A percentile compares a stretch with the other conserved stretches of the same genome.
Evolutionary conservation across 2,329 filamentous ascomycete species (phyloP).

Genomic region (Gremmenia infestans): DNA sequence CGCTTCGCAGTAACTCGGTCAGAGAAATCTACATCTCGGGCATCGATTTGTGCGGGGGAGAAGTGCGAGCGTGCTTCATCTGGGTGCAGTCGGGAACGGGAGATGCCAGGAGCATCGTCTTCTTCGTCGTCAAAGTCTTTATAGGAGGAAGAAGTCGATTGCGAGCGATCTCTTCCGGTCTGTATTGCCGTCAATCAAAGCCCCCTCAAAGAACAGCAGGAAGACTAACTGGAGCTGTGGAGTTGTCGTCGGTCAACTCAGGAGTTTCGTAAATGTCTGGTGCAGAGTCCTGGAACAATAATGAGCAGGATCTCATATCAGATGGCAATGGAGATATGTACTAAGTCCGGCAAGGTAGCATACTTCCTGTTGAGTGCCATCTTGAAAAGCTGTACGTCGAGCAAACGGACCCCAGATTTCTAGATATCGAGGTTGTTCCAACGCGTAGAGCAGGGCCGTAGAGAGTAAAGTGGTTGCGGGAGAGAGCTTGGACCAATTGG

Average conservation of each 20-base stretch:
- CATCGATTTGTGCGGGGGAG: slow-evolving; percentile 68
- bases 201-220: not conserved
- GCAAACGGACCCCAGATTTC: not conserved
- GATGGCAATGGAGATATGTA: slow-evolving; percentile 34
- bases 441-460: not conserved
- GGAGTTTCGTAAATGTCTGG: slow-evolving; percentile 97
- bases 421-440: not conserved
- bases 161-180: slow-evolving; percentile 44
- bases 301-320: not conserved
- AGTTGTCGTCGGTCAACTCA: slow-evolving; percentile 84
- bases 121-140: slow-evolving; percentile 60
- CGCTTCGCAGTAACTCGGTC: slow-evolving; percentile 80
- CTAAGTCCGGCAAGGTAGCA: slow-evolving; percentile 73
- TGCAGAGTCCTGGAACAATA: slow-evolving; percentile 66
- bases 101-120: slow-evolving; percentile 63
- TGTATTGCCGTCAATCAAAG: slow-evolving; percentile 12
- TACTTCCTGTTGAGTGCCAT: slow-evolving; percentile 82
- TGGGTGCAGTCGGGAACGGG: slow-evolving; percentile 69
- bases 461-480: not conserved
- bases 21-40: slow-evolving; percentile 78
- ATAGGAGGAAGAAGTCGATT: slow-evolving; percentile 49
- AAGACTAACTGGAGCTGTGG: slow-evolving; percentile 67
- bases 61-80: slow-evolving; percentile 79
- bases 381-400: slow-evolving; percentile 5
- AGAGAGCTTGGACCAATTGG: slow-evolving; percentile 4